Evolutionary conservation across 1,139 yeast genomes (phyloP).

Genomic region (Eremothecium coryli): DNA sequence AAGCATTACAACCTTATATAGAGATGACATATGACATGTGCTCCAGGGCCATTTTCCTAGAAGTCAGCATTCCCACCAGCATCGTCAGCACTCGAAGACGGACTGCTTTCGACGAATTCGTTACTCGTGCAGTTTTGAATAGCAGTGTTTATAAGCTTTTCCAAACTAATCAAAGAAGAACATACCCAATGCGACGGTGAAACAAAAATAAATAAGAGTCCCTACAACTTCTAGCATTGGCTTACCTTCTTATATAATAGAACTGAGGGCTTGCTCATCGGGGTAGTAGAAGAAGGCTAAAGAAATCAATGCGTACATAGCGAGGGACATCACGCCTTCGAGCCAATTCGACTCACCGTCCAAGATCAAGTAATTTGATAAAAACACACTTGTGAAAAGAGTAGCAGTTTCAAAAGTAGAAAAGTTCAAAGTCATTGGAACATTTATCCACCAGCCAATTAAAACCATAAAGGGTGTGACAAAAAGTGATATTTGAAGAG

Average conservation of each 20-base stretch:
- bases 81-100: too few species aligned
- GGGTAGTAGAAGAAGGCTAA: constrained; percentile 69
- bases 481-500: constrained; percentile 88
- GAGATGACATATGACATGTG: too few species aligned
- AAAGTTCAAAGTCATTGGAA: constrained; percentile 88
- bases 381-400: constrained; percentile 76
- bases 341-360: constrained; percentile 97
- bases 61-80: too few species aligned
- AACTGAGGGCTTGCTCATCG: constrained; percentile 21
- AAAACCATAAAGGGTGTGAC: constrained; percentile 93
- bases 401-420: constrained; percentile 91
- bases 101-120: too few species aligned
- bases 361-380: constrained; percentile 74
- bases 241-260: constrained; percentile 1
- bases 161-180: too few species aligned
- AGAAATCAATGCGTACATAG: constrained; percentile 79
- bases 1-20: too few species aligned
- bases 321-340: constrained; percentile 86
- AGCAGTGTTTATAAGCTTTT: too few species aligned
- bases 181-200: too few species aligned
- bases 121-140: too few species aligned
- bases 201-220: too few species aligned
- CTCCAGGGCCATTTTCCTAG: too few species aligned
- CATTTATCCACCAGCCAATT: constrained; percentile 81
- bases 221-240: too few species aligned